Evolutionary conservation across 179 eudicot genomes (phyloP), one percentile per base, ranked within the genome.

Genomic region (Drosera spatulata): DNA sequence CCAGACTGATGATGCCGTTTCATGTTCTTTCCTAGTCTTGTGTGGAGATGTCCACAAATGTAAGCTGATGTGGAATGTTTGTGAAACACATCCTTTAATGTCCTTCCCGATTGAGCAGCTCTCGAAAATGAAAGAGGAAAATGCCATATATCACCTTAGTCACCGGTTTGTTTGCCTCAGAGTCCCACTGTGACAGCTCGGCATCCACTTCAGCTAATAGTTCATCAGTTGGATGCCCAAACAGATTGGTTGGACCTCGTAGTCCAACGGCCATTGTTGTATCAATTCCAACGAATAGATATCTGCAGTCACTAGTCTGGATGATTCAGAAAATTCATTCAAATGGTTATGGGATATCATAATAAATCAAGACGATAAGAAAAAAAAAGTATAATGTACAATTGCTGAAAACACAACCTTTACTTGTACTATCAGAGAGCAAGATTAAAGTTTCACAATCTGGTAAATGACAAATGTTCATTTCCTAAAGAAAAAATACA

Each of bases 271-370:
- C 67, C 91, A 82, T 86, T 13, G 96, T 78, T 79, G 79, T 86
- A 71, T 91, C 96, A 59, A 88, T 69, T 63, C 96, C 96, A 44
- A 91, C 93, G 67, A 91, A 88, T n/a, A 84, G 86, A 88, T 85
- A 66, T 47, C 81, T 86, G 71, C 96, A 73, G 50, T 73, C 50
- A 64, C 73, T 79, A 59, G 87, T 84, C 99, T 91, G 86, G 69
- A 74, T 60, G 65, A 63, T 64, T 61, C 51, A 65, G 8, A 61
- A 42, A 3, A 53, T 52, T 52, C 43, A 10, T 41, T 13, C 58
- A 41, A 12, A 55, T 42, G 41, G 33, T 55, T 37, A 53, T 10
- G 13, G 7, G 13, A 50, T 10, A 50, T 50, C n/a, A 50, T 8
- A 50, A 50, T 50, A 11, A 50, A 11, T n/a, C 53, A 50, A 50